Conservation (phyloP, 257 asterid genomes). For the Schizonepeta tenuifolia region DNA sequence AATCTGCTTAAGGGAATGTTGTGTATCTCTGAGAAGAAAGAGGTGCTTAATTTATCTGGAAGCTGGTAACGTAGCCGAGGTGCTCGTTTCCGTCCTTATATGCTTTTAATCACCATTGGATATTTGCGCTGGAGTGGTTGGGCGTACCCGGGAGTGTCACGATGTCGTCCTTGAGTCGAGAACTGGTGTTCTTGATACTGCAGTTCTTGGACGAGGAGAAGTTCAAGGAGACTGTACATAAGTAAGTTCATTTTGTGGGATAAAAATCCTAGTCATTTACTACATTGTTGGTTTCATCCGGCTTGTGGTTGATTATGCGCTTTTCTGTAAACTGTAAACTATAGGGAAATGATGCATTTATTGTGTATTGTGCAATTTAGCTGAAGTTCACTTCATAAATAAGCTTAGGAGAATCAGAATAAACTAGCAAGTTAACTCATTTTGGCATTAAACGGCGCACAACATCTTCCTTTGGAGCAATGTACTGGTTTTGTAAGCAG, state of each 20-base stretch:
- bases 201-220: constrained; percentile 98
- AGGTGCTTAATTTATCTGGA: constrained; percentile 17
- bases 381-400: not conserved
- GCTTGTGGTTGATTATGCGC: constrained; percentile 2
- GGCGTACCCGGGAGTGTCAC: constrained; percentile 49
- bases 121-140: constrained; percentile 92
- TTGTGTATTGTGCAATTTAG: constrained; percentile 1
- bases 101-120: constrained; percentile 42
- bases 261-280: constrained; percentile 23
- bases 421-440: not conserved
- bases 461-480: constrained; percentile 9
- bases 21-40: constrained; percentile 5
- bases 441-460: constrained; percentile 7
- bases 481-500: constrained; percentile 10
- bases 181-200: constrained; percentile 91
- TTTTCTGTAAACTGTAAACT: constrained; percentile 14
- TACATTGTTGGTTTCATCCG: constrained; percentile 15
- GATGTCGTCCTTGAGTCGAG: constrained; percentile 97
- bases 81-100: constrained; percentile 11
- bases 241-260: constrained; percentile 48
- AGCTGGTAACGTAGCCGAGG: constrained; percentile 31
- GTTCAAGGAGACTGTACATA: constrained; percentile 95
- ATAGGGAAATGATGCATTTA: not conserved
- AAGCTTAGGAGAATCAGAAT: not conserved
- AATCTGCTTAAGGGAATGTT: constrained; percentile 10